A percentile compares a stretch with the other conserved stretches of the same genome.
phyloP scores from a whole-genome alignment of 331 rosid species.

The Rhamnella rubrinervis region DNA sequence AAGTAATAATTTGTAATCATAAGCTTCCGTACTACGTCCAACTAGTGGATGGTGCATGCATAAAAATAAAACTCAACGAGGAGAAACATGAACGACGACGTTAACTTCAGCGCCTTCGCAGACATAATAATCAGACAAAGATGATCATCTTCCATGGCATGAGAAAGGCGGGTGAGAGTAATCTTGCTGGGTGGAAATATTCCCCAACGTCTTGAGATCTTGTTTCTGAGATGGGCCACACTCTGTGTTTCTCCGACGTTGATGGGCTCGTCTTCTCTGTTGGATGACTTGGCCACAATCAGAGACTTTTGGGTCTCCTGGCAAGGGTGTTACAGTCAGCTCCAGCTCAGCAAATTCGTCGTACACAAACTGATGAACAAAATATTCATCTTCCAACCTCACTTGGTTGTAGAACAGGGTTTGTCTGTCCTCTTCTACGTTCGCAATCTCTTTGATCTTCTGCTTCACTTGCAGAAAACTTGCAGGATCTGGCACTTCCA shows the following conservation, averaged over 20 bases:
- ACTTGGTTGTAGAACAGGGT: slow-evolving; percentile 11
- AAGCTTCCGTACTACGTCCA: too few species aligned
- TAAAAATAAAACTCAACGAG: slow-evolving; percentile 20
- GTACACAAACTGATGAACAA: slow-evolving; percentile 1
- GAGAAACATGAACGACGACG: slow-evolving; percentile 8
- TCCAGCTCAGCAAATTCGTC: not conserved
- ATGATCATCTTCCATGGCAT: slow-evolving; percentile 14
- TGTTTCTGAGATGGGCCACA: slow-evolving; percentile 10
- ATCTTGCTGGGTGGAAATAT: not conserved
- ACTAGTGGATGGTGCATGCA: too few species aligned
- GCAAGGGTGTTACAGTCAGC: slow-evolving; percentile 20
- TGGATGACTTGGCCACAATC: slow-evolving; percentile 1
- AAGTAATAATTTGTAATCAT: not conserved
- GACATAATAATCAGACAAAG: slow-evolving; percentile 41
- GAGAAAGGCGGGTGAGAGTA: slow-evolving; percentile 13
- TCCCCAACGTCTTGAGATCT: slow-evolving; percentile 30
- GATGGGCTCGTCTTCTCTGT: not conserved
- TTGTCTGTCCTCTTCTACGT: slow-evolving; percentile 22
- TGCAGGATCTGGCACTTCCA: slow-evolving; percentile 3
- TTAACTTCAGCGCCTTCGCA: slow-evolving; percentile 29
- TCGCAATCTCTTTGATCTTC: slow-evolving; percentile 17
- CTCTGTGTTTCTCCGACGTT: slow-evolving; percentile 25
- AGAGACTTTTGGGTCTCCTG: slow-evolving; percentile 8
- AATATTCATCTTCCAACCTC: slow-evolving; percentile 6
- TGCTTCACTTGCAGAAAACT: slow-evolving; percentile 23